phyloP scores from a whole-genome alignment of 2,329 filamentous ascomycete species.

The Pseudopyrenochaeta lycopersici region DNA sequence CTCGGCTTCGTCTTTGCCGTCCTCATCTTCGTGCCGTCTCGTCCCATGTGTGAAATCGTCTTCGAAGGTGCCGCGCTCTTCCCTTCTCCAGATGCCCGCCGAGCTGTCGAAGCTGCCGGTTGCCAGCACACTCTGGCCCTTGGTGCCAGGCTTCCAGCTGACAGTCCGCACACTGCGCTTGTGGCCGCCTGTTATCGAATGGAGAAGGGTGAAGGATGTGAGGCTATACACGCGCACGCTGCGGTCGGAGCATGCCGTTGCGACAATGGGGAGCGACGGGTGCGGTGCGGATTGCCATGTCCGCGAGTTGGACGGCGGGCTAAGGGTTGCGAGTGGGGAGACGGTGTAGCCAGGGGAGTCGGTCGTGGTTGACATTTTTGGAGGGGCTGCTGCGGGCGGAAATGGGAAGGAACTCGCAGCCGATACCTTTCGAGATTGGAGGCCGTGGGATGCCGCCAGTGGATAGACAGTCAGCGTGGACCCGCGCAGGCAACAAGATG shows the following conservation, averaged over 20 bases:
- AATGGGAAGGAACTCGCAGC: too few species aligned
- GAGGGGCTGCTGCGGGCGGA: constrained; percentile 8
- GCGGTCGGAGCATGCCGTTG: constrained; percentile 86
- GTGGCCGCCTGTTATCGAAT: constrained; percentile 84
- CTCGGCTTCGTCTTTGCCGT: constrained; percentile 70
- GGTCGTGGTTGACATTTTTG: constrained; percentile 27
- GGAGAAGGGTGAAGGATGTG: constrained; percentile 79
- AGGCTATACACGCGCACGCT: constrained; percentile 91
- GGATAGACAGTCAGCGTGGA: background rate
- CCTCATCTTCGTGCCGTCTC: constrained; percentile 46
- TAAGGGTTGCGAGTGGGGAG: constrained; percentile 60
- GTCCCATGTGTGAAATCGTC: constrained; percentile 34
- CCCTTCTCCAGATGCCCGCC: constrained; percentile 72
- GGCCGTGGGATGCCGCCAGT: too few species aligned
- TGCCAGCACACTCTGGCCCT: constrained; percentile 75
- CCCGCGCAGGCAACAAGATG: background rate
- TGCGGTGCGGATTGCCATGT: constrained; percentile 89
- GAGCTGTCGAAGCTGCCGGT: constrained; percentile 95
- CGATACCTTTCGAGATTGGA: too few species aligned
- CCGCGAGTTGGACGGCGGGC: constrained; percentile 65
- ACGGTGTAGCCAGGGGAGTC: constrained; percentile 35
- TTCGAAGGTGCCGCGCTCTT: constrained; percentile 69
- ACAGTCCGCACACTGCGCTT: constrained; percentile 86
- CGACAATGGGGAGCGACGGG: constrained; percentile 85
- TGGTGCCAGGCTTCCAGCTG: constrained; percentile 81